These are phyloP conservation scores for Cytospora chrysosperma DNA, from an alignment of 2,329 filamentous ascomycete genomes.

Conservation along the genomic window DNA sequence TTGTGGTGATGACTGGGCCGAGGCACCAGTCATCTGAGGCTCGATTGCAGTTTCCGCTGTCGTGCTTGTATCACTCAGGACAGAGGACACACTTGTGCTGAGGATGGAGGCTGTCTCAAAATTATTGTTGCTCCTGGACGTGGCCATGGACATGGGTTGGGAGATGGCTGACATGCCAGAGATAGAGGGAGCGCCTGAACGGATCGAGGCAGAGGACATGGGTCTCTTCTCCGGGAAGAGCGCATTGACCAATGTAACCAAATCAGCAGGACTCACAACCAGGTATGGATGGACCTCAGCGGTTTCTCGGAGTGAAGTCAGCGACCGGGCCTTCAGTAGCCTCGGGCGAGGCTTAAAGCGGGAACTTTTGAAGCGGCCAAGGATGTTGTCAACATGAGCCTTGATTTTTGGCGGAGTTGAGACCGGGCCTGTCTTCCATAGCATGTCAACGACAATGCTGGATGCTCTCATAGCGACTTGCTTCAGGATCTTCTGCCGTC, in stretches of 20 bases:
- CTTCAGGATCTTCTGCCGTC: slow-evolving; percentile 75
- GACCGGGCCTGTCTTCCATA: slow-evolving; percentile 65
- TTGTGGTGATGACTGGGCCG: slow-evolving; percentile 56
- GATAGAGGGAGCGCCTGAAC: slow-evolving; percentile 65
- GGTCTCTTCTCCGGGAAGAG: slow-evolving; percentile 76
- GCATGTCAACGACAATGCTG: slow-evolving; percentile 74
- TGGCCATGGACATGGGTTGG: slow-evolving; percentile 64
- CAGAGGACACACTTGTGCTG: slow-evolving; percentile 71
- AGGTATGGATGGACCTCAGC: slow-evolving; percentile 76
- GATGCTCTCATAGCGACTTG: slow-evolving; percentile 80
- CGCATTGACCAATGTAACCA: slow-evolving; percentile 77
- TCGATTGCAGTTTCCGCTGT: slow-evolving; percentile 65
- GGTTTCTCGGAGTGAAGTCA: slow-evolving; percentile 73
- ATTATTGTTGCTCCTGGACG: slow-evolving; percentile 46
- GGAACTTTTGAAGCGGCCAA: slow-evolving; percentile 60
- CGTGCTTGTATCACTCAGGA: slow-evolving; percentile 67
- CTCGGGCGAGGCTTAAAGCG: slow-evolving; percentile 52
- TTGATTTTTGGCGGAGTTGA: slow-evolving; percentile 64
- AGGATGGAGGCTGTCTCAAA: slow-evolving; percentile 69
- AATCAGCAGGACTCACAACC: slow-evolving; percentile 75
- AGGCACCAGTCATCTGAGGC: slow-evolving; percentile 48
- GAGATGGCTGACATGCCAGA: slow-evolving; percentile 68
- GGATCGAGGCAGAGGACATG: slow-evolving; percentile 61
- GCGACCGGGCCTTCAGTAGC: slow-evolving; percentile 68
- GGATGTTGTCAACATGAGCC: slow-evolving; percentile 69